phyloP scores from a whole-genome alignment of 805 yeast genomes.

The Yarrowia deformans region DNA sequence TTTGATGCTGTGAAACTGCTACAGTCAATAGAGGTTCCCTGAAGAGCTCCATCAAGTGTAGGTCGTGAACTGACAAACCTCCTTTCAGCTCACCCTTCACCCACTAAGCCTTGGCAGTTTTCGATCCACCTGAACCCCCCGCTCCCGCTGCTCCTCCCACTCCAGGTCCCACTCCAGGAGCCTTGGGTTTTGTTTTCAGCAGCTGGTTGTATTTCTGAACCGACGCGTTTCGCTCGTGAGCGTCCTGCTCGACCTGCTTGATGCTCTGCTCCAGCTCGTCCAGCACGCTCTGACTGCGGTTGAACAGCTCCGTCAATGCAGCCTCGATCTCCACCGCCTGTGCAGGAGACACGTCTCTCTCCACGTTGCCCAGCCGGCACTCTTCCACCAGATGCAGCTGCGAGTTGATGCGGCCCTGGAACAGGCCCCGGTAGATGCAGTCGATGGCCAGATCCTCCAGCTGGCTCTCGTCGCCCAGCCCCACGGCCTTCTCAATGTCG shows the following conservation, averaged over 20 bases:
- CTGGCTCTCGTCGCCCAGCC: conserved; percentile 27
- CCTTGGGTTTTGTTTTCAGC: conserved; percentile 14
- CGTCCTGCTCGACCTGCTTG: conserved; percentile 38
- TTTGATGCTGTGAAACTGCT: too few species aligned
- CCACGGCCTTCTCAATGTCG: conserved; percentile 41
- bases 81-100: too few species aligned
- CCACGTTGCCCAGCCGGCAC: conserved; percentile 40
- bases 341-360: conserved; percentile 41
- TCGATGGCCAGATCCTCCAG: conserved; percentile 45
- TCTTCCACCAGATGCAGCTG: conserved; percentile 42
- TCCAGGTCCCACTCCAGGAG: too few species aligned
- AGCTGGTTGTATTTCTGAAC: conserved; percentile 36
- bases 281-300: conserved; percentile 40
- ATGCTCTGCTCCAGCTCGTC: conserved; percentile 39
- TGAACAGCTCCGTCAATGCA: neutral
- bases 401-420: conserved; percentile 46
- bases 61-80: too few species aligned
- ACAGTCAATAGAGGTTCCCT: too few species aligned
- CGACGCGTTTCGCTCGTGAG: conserved; percentile 36
- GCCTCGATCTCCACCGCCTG: conserved; percentile 21
- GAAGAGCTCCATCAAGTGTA: too few species aligned
- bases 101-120: neutral
- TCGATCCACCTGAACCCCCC: neutral
- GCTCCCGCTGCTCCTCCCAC: too few species aligned
- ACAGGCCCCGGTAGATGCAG: conserved; percentile 44